A percentile compares a stretch with the other conserved stretches of the same genome.
Evolutionary conservation across 345 rosid species (phyloP).

Genomic region (Citrus medica): DNA sequence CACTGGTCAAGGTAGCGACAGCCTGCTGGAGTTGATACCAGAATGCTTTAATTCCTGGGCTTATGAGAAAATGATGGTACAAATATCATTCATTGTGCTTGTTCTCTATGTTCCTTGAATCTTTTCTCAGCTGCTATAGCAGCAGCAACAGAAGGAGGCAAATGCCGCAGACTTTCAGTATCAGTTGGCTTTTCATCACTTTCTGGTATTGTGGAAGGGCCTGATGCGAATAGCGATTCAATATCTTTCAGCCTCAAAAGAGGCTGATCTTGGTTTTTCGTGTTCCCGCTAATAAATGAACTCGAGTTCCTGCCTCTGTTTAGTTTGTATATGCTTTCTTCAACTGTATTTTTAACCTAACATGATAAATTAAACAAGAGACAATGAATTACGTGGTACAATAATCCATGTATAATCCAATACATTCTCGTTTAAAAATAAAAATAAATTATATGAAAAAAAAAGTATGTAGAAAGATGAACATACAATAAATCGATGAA

Average conservation of each 20-base stretch:
- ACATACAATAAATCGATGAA: conserved; percentile 88
- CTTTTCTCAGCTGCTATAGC: conserved; percentile 92
- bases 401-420: neutral
- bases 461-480: neutral
- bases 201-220: conserved; percentile 24
- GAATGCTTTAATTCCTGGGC: neutral
- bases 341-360: conserved; percentile 79
- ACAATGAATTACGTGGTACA: neutral
- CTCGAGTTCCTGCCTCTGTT: conserved; percentile 67
- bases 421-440: neutral
- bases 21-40: neutral
- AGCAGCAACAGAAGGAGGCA: conserved; percentile 83
- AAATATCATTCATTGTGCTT: conserved; percentile 9
- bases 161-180: conserved; percentile 50
- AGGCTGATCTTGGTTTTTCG: conserved; percentile 87
- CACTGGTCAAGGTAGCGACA: neutral
- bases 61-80: neutral
- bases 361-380: conserved; percentile 12
- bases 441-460: neutral
- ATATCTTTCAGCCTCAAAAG: conserved; percentile 72
- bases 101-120: conserved; percentile 29
- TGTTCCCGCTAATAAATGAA: conserved; percentile 71
- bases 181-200: conserved; percentile 30
- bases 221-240: conserved; percentile 64
- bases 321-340: conserved; percentile 88